Percentiles rank a stretch among this genome's conserved stretches.
Evolutionary conservation across 208 protist species (phyloP).

Genomic region (Angomonas ambiguus): DNA sequence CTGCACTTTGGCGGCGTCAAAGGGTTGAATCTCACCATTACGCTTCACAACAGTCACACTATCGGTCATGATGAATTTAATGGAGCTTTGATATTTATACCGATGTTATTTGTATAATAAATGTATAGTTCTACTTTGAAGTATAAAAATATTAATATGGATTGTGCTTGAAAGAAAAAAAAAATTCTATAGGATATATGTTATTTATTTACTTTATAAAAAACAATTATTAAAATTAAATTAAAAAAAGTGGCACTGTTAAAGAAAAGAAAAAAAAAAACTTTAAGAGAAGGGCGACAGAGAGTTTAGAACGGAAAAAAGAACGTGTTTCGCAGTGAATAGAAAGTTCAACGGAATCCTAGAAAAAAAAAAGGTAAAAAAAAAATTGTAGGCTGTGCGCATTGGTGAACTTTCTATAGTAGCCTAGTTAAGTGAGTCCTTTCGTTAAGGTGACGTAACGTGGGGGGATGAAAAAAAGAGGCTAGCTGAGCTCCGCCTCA

Average conservation of each 20-base stretch:
- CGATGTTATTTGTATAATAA: background rate
- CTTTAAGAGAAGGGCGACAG: conserved; percentile 16
- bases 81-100: background rate
- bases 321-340: conserved; percentile 12
- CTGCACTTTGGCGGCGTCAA: conserved; percentile 54
- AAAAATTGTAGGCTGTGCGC: conserved; percentile 14
- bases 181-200: background rate
- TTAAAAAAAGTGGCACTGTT: too few species aligned
- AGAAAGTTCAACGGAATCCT: background rate
- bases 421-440: too few species aligned
- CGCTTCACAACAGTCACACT: conserved; percentile 51
- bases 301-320: conserved; percentile 9
- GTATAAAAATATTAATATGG: conserved; percentile 11
- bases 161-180: background rate
- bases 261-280: conserved; percentile 16
- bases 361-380: conserved; percentile 12
- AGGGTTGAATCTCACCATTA: conserved; percentile 48
- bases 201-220: conserved; percentile 3
- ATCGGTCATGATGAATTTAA: conserved; percentile 16
- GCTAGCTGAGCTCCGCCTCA: conserved; percentile 58
- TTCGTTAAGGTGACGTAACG: too few species aligned
- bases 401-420: too few species aligned
- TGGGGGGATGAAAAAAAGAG: too few species aligned
- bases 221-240: conserved; percentile 5
- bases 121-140: too few species aligned